These are phyloP conservation scores for Yamadazyma akitaensis DNA, from an alignment of 805 yeast species.

Conservation along the genomic window DNA sequence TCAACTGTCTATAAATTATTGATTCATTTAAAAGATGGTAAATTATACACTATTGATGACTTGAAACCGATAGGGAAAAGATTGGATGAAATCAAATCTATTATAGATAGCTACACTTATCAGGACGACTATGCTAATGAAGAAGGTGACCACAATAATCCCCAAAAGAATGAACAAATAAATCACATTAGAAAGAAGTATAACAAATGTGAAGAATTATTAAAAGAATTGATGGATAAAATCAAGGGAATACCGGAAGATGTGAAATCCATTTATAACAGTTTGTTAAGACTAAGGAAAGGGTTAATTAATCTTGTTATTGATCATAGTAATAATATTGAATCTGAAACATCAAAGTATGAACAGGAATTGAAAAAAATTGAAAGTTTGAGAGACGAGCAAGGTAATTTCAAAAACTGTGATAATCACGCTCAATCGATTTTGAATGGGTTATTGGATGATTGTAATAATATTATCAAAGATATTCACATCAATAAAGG, in stretches of 20 bases:
- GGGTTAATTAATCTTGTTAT: slow-evolving; percentile 45
- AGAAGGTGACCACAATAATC: slow-evolving; percentile 4
- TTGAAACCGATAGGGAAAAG: slow-evolving; percentile 73
- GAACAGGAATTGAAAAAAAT: slow-evolving; percentile 26
- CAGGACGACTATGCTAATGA: slow-evolving; percentile 18
- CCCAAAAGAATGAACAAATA: slow-evolving; percentile 49
- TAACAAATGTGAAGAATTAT: slow-evolving; percentile 57
- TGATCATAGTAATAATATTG: slow-evolving; percentile 10
- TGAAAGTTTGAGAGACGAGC: slow-evolving; percentile 45
- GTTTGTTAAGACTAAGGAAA: slow-evolving; percentile 62
- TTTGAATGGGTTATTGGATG: slow-evolving; percentile 74
- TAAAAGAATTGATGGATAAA: slow-evolving; percentile 51
- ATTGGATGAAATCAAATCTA: slow-evolving; percentile 62
- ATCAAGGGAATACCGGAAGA: slow-evolving; percentile 42
- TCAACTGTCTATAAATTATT: slow-evolving; percentile 82
- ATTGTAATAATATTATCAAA: slow-evolving; percentile 69
- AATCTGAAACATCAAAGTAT: slow-evolving; percentile 11
- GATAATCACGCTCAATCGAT: slow-evolving; percentile 38
- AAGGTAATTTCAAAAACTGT: slow-evolving; percentile 46
- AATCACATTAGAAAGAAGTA: slow-evolving; percentile 63
- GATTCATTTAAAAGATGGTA: slow-evolving; percentile 77
- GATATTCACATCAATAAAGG: slow-evolving; percentile 56
- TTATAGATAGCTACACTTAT: slow-evolving; percentile 47
- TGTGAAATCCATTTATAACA: slow-evolving; percentile 47
- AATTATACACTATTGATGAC: slow-evolving; percentile 82